Evolutionary conservation across 805 yeast genomes (phyloP).

Genomic region (Lachancea cidri): DNA sequence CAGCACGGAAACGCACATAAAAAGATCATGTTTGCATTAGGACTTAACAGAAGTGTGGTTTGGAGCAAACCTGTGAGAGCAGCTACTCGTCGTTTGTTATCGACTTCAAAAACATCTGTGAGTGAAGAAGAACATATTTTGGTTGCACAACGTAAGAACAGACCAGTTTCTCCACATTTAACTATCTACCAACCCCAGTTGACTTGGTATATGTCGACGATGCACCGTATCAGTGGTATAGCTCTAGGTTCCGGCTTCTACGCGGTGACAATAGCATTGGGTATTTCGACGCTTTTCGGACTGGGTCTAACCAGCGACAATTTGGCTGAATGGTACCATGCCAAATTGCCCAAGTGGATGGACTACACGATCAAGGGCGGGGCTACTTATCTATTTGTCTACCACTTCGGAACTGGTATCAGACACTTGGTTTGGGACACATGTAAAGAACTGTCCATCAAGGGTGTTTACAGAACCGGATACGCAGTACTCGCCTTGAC

Average conservation of each 20-base stretch:
- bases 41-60: constrained; percentile 10
- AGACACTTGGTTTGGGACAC: constrained; percentile 95
- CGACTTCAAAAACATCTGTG: constrained; percentile 49
- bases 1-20: not conserved
- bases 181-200: constrained; percentile 87
- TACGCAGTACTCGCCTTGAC: constrained; percentile 69
- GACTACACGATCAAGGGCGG: constrained; percentile 63
- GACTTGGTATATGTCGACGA: constrained; percentile 72
- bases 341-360: constrained; percentile 57
- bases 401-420: constrained; percentile 80
- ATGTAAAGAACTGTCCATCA: constrained; percentile 70
- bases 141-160: constrained; percentile 73
- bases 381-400: constrained; percentile 78
- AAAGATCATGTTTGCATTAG: constrained; percentile 13
- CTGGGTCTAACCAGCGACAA: constrained; percentile 34
- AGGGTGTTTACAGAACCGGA: constrained; percentile 92
- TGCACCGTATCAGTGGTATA: constrained; percentile 88
- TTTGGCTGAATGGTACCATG: constrained; percentile 38
- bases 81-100: constrained; percentile 5
- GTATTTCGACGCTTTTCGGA: constrained; percentile 62
- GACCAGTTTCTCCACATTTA: constrained; percentile 91
- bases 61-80: constrained; percentile 4
- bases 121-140: constrained; percentile 65
- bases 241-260: constrained; percentile 75
- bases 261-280: constrained; percentile 70